phyloP scores from a whole-genome alignment of 331 rosid species.

The Telfairia occidentalis region DNA sequence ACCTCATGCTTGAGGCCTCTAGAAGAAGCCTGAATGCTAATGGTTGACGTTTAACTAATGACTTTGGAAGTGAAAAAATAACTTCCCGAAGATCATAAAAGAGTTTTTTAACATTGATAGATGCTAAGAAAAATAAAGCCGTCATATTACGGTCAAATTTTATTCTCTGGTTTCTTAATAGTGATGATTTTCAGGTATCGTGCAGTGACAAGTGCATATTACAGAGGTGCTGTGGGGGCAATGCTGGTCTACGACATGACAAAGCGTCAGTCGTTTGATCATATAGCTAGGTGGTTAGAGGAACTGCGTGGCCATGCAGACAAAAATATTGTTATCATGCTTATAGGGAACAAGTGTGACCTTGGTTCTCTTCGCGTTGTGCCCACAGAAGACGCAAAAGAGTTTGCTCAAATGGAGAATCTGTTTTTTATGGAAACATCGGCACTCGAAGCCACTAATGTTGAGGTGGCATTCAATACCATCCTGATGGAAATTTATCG shows the following conservation, averaged over 20 bases:
- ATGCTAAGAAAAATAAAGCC: background rate
- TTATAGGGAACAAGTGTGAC: constrained; percentile 86
- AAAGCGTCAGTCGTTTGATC: constrained; percentile 60
- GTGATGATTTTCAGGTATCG: constrained; percentile 53
- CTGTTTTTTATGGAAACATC: constrained; percentile 90
- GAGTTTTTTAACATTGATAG: background rate
- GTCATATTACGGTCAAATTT: background rate
- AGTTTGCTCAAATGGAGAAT: constrained; percentile 57
- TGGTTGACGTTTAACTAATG: background rate
- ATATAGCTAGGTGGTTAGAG: constrained; percentile 67
- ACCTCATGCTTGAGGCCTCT: background rate
- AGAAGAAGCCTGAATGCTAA: background rate
- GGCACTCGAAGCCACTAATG: constrained; percentile 80
- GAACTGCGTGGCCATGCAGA: constrained; percentile 76
- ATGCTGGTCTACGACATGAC: constrained; percentile 81
- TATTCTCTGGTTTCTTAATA: constrained; percentile 3
- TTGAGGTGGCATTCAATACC: constrained; percentile 64
- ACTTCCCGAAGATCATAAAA: too few species aligned
- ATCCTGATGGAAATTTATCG: constrained; percentile 73
- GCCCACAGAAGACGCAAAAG: constrained; percentile 59
- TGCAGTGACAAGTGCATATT: constrained; percentile 93
- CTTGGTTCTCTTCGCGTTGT: constrained; percentile 56
- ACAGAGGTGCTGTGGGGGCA: constrained; percentile 91
- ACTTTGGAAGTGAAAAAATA: background rate
- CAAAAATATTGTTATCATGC: constrained; percentile 67